These are phyloP conservation scores for Nitzschia sp. DNA, from an alignment of 108 stramenopile species.

Conservation along the genomic window DNA sequence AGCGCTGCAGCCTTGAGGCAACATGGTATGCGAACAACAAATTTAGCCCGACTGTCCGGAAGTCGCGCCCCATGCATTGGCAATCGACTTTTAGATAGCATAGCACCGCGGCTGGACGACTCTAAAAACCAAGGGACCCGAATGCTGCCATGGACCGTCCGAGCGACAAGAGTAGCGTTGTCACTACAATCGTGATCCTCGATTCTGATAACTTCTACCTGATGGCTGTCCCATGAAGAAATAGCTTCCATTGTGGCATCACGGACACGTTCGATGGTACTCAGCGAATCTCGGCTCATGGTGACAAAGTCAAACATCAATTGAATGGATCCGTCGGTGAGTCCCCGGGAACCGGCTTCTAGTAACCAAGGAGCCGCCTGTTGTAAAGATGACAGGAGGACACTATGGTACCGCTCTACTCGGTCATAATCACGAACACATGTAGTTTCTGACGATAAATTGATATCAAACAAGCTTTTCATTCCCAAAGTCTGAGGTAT, in stretches of 20 bases:
- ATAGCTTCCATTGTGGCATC: constrained; percentile 37
- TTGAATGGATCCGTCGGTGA: constrained; percentile 31
- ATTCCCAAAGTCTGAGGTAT: constrained; percentile 51
- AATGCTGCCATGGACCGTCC: constrained; percentile 56
- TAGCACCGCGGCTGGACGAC: constrained; percentile 33
- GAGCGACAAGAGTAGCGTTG: constrained; percentile 32
- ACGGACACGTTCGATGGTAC: constrained; percentile 41
- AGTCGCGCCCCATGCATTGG: background rate
- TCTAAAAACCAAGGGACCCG: constrained; percentile 64
- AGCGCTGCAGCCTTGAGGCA: constrained; percentile 30
- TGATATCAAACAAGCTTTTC: constrained; percentile 11
- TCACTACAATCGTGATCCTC: constrained; percentile 1
- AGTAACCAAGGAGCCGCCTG: constrained; percentile 49
- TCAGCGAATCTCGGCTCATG: constrained; percentile 41
- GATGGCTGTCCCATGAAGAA: constrained; percentile 26
- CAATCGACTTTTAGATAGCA: constrained; percentile 27
- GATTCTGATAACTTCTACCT: constrained; percentile 9
- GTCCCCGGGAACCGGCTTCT: background rate
- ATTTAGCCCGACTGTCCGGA: constrained; percentile 43
- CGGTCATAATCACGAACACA: background rate
- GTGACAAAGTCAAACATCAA: constrained; percentile 68
- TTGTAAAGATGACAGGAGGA: constrained; percentile 40
- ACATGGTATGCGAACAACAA: constrained; percentile 69
- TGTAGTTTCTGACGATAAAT: background rate
- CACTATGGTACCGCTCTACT: constrained; percentile 19